A percentile compares a stretch with the other conserved stretches of the same genome.
Conservation (phyloP, 306 rosid species). For the Lagenaria siceraria region DNA sequence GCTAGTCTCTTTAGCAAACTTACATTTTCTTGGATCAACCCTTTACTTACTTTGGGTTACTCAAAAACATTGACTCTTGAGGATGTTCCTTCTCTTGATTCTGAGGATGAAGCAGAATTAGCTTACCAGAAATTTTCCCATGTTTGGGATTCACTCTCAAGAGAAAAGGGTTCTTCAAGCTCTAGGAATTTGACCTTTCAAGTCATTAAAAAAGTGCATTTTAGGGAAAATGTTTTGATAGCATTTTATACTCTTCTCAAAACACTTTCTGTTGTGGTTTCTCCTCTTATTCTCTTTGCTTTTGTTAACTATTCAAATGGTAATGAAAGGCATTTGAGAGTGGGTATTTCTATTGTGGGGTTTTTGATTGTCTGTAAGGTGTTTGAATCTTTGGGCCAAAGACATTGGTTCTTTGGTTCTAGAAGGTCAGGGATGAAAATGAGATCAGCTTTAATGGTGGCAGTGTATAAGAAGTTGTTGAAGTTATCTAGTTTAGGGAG, state of each 20-base stretch:
- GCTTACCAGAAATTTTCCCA: slow-evolving; percentile 32
- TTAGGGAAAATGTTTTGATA: slow-evolving; percentile 39
- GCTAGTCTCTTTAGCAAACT: slow-evolving; percentile 34
- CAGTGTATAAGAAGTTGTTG: slow-evolving; percentile 52
- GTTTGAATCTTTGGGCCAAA: slow-evolving; percentile 50
- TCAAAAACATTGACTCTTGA: slow-evolving; percentile 39
- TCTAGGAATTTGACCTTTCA: slow-evolving; percentile 34
- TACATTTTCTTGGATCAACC: slow-evolving; percentile 53
- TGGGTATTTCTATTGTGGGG: slow-evolving; percentile 44
- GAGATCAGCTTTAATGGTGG: slow-evolving; percentile 75
- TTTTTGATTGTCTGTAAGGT: slow-evolving; percentile 31
- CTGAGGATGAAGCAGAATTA: slow-evolving; percentile 47
- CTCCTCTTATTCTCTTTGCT: slow-evolving; percentile 56
- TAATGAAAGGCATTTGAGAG: slow-evolving; percentile 7
- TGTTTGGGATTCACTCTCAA: slow-evolving; percentile 35
- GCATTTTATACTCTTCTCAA: slow-evolving; percentile 37
- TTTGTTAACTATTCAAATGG: slow-evolving; percentile 47
- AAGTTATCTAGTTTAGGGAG: slow-evolving; percentile 55
- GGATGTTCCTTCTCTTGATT: slow-evolving; percentile 46
- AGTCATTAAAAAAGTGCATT: slow-evolving; percentile 30
- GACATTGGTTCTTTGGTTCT: slow-evolving; percentile 53
- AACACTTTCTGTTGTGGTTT: slow-evolving; percentile 29
- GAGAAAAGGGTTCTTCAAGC: slow-evolving; percentile 20
- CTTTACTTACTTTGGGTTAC: slow-evolving; percentile 44
- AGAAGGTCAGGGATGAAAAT: slow-evolving; percentile 66